A percentile compares a stretch with the other conserved stretches of the same genome.
Evolutionary conservation across 2,329 filamentous ascomycete species (phyloP).

Genomic region (Colletotrichum sublineola): DNA sequence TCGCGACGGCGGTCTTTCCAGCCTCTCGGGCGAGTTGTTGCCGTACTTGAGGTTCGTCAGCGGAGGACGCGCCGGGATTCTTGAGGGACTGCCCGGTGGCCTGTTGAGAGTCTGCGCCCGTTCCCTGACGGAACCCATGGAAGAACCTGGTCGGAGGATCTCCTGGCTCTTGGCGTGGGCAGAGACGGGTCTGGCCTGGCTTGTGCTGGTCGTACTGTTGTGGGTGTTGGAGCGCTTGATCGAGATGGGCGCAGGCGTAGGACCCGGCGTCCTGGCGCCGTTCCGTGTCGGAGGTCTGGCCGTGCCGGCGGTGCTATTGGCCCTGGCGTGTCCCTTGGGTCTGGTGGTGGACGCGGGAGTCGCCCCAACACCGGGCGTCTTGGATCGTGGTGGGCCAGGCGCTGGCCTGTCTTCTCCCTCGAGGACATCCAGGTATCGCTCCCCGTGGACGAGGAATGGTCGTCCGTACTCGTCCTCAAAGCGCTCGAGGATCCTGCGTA

Average conservation of each 20-base stretch:
- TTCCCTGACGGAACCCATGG: conserved; percentile 43
- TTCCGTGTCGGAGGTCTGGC: conserved; percentile 36
- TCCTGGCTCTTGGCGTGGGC: conserved; percentile 39
- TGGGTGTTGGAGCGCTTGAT: conserved; percentile 48
- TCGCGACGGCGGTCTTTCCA: conserved; percentile 56
- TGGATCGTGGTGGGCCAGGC: conserved; percentile 70
- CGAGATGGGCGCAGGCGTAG: conserved; percentile 48
- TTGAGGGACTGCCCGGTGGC: conserved; percentile 69
- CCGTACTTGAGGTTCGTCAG: conserved; percentile 78
- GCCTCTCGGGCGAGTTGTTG: conserved; percentile 85
- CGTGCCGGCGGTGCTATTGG: conserved; percentile 52
- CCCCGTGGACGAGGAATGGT: conserved; percentile 92
- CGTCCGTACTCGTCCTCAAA: conserved; percentile 97
- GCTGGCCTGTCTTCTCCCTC: conserved; percentile 72
- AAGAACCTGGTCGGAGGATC: conserved; percentile 21
- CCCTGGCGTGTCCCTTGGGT: conserved; percentile 53
- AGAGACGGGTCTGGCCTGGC: conserved; percentile 27
- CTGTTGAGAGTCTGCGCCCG: conserved; percentile 43
- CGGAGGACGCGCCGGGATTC: conserved; percentile 78
- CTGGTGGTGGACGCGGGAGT: conserved; percentile 61
- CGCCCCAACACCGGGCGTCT: conserved; percentile 76
- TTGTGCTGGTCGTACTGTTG: conserved; percentile 44
- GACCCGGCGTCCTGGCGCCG: conserved; percentile 67
- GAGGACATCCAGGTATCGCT: conserved; percentile 90
- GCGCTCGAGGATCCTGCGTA: conserved; percentile 82